Evolutionary conservation across 2,329 filamentous ascomycete genomes (phyloP), one percentile per base, ranked within the genome.

Genomic region (Ceratocystis variospora): DNA sequence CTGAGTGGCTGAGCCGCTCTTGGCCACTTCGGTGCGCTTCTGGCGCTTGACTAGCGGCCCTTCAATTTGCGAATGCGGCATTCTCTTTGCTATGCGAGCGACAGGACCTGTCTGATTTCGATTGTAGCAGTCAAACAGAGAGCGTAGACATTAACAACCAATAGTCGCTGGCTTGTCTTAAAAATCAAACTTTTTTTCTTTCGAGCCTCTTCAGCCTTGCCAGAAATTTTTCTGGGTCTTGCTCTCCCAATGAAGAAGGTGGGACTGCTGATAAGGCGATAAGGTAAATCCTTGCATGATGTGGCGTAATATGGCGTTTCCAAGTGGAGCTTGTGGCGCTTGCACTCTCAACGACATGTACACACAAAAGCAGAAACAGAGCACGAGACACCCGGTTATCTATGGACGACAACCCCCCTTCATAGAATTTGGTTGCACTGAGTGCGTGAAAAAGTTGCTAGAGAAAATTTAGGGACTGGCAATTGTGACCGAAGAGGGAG

Each of bases 11-110:
- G 79, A 72, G 57, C 76, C 70, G 72, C 75, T 63, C 66, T 75
- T 72, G 64, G 73, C 70, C 68, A 76, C 77, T 66, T 74, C 71
- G 67, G 73, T 72, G 68, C 85, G 77, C 77, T 87, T 91, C 76
- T 90, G 88, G 70, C 91, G 86, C 79, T 96, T 96, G 68, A 81
- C 81, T 70, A 87, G 76, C 65, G 86, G 88, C 68, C 80, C 77
- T 71, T 85, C 83, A 70, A 79, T 77, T 66, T 82, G 80, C 62
- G 81, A 81, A 72, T 82, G 81, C 72, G 81, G 80, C 83, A 85
- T 41, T 41, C 37, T 85, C 68, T 70, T 76, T 48, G 48, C 37
- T 46, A 53, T 22, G 64, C 33, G 31, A 41, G 33, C 44, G 31
- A 62, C 28, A 17, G 44, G 50, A 2, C 37, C 37, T 57, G 25